A percentile compares a stretch with the other conserved stretches of the same genome.
These are phyloP conservation scores for Linnemannia hyalina DNA, from an alignment of 192 early-diverging fungal genomes.

Conservation along the genomic window DNA sequence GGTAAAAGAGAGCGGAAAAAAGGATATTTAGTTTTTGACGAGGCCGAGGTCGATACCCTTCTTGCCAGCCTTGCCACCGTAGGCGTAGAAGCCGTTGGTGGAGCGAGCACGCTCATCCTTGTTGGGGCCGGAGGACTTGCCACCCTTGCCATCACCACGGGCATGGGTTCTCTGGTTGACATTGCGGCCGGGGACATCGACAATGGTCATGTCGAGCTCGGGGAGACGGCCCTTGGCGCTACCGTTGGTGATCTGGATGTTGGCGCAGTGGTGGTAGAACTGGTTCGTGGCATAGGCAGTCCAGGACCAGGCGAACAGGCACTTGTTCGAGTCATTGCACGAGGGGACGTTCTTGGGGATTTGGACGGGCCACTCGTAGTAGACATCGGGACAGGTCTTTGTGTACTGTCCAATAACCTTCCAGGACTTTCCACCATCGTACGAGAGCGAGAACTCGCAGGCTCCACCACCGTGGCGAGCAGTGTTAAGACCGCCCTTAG, in stretches of 20 bases:
- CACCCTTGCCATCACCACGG: constrained; percentile 17
- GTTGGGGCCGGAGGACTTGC: constrained; percentile 21
- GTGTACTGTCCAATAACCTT: constrained; percentile 59
- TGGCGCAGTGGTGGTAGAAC: constrained; percentile 84
- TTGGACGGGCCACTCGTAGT: constrained; percentile 55
- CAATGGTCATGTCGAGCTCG: constrained; percentile 36
- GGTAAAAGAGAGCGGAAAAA: neutral
- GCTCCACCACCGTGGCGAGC: constrained; percentile 76
- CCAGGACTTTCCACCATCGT: constrained; percentile 73
- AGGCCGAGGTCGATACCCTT: constrained; percentile 34
- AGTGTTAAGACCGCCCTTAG: constrained; percentile 36
- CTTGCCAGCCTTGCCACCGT: constrained; percentile 20
- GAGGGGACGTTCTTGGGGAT: constrained; percentile 56
- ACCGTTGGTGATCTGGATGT: constrained; percentile 68
- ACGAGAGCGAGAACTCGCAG: constrained; percentile 77
- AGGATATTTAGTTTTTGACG: neutral
- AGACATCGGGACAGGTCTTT: constrained; percentile 59
- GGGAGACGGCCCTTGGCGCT: constrained; percentile 17
- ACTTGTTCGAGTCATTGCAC: constrained; percentile 48
- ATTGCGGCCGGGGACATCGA: constrained; percentile 20
- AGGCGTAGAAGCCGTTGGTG: constrained; percentile 35
- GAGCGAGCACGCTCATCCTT: neutral
- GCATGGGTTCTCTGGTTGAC: constrained; percentile 23
- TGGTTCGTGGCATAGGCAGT: constrained; percentile 77
- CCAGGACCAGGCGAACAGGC: constrained; percentile 72